phyloP scores from a whole-genome alignment of 495 filamentous ascomycete species.

The Platismatia glauca region DNA sequence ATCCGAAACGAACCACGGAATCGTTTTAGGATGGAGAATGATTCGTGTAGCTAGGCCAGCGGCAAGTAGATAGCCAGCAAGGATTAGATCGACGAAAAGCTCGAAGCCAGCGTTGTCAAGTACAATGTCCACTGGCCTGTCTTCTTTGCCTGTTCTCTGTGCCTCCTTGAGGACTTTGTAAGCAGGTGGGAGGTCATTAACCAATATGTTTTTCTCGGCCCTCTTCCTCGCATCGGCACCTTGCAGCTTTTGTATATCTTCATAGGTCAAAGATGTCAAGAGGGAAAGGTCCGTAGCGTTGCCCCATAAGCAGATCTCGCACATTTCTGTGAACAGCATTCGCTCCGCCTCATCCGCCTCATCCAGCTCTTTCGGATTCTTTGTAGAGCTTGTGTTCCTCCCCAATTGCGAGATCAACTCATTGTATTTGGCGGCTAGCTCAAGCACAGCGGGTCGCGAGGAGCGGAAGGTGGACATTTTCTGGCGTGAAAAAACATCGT shows the following conservation, averaged over 20 bases:
- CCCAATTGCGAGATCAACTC: conserved; percentile 52
- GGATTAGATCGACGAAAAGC: conserved; percentile 84
- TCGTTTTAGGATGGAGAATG: conserved; percentile 85
- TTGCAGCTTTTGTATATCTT: conserved; percentile 93
- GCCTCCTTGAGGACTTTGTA: conserved; percentile 62
- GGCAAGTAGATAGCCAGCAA: conserved; percentile 80
- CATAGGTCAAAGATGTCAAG: conserved; percentile 80
- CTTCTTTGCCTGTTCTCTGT: conserved; percentile 41
- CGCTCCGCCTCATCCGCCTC: conserved; percentile 68
- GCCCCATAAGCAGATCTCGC: conserved; percentile 95
- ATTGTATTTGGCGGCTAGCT: conserved; percentile 70
- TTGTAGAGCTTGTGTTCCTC: conserved; percentile 22
- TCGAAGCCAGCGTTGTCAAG: conserved; percentile 97
- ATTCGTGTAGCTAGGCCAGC: conserved; percentile 74
- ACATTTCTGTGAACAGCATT: conserved; percentile 83
- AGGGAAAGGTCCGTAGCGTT: conserved; percentile 94
- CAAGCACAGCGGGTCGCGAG: conserved; percentile 82
- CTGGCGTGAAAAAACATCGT: conserved; percentile 86
- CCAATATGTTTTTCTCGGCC: conserved; percentile 79
- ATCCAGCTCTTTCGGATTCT: conserved; percentile 44
- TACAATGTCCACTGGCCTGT: conserved; percentile 78
- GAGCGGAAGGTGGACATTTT: conserved; percentile 91
- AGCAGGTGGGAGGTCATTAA: conserved; percentile 68
- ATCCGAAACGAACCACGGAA: conserved; percentile 97
- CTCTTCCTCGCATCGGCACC: conserved; percentile 75